These are phyloP conservation scores for Metarhizium rileyi DNA, from an alignment of 2,329 filamentous ascomycete genomes.

Conservation along the genomic window DNA sequence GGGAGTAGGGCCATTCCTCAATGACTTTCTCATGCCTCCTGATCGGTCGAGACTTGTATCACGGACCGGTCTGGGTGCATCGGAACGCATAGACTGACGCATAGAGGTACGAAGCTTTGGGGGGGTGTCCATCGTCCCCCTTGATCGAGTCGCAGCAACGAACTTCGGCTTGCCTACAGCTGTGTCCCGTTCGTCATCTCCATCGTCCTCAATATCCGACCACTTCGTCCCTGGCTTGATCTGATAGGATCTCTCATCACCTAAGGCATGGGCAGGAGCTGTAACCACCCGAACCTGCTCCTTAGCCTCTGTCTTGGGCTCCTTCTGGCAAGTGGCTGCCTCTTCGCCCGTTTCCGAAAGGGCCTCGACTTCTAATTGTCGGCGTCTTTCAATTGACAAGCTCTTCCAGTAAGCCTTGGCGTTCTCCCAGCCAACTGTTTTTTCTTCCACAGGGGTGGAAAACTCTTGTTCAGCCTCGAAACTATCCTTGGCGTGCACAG, in stretches of 20 bases:
- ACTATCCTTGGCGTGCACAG: not conserved
- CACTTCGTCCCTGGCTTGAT: conserved; percentile 25
- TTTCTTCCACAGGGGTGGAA: not conserved
- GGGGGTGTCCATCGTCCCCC: not conserved
- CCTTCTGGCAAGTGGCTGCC: conserved; percentile 21
- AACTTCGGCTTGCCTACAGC: conserved; percentile 3
- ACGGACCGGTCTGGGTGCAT: conserved; percentile 12
- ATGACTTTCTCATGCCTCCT: conserved; percentile 24
- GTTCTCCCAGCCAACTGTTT: conserved; percentile 51
- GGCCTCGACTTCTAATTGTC: conserved; percentile 50
- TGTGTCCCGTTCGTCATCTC: not conserved
- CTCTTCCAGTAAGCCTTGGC: conserved; percentile 63
- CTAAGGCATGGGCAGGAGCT: not conserved
- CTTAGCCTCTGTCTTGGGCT: conserved; percentile 20
- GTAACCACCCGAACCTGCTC: conserved; percentile 23
- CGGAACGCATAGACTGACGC: conserved; percentile 37
- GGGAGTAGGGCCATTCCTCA: conserved; percentile 13
- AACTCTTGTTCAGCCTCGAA: not conserved
- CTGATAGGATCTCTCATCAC: conserved; percentile 27
- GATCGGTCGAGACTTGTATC: conserved; percentile 9
- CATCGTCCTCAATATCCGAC: conserved; percentile 11
- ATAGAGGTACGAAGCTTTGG: conserved; percentile 38
- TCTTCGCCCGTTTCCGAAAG: conserved; percentile 42
- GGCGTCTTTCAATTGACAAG: conserved; percentile 51
- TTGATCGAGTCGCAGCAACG: not conserved